Evolutionary conservation across 164 flowering plant species (phyloP), one percentile per base, ranked within the genome.

Genomic region (Sedum album): DNA sequence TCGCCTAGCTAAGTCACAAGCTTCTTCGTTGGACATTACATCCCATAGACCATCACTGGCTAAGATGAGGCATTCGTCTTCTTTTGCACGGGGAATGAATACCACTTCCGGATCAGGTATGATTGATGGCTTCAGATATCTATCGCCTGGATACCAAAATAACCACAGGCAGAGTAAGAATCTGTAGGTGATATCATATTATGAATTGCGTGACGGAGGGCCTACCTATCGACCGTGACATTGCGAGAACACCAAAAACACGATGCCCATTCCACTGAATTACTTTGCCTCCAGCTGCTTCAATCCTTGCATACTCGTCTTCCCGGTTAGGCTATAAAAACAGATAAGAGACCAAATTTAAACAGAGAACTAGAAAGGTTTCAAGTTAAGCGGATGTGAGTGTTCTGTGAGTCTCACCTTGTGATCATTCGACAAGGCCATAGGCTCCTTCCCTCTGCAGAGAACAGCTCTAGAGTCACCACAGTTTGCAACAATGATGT

Each of bases 381-480:
- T 25, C 17, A 57, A 57, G 62, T 14, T n/a, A 57, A 4, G 33
- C 17, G 6, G 61, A 6, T 26, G 31, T 2, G 3, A 10, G 30
- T 26, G 30, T 23, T 55, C 15, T 11, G 9, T 44, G 49, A 44
- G 49, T 15, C 78, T 76, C 72, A 86, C 90, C 76, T 86, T 86
- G 68, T 86, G 86, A 84, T 86, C 90, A n/a, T 75, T 74, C 0
- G 90, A 86, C 67, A 86, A 74, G 63, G 93, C 85, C 66, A 83
- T 63, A 2, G 92, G 80, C 76, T 84, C 88, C 80, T 93, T 93
- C 38, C 98, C 94, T 46, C 98, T 94, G 73, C 79, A 89, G 9
- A 93, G 84, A 66, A 93, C 97, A 46, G 97, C 98, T 74, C 98
- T 82, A 66, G 98, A 93, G 76, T 93, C 98, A 48, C 98, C 97